phyloP scores from a whole-genome alignment of 2,329 filamentous ascomycete species.

The Fragosphaeria purpurea region DNA sequence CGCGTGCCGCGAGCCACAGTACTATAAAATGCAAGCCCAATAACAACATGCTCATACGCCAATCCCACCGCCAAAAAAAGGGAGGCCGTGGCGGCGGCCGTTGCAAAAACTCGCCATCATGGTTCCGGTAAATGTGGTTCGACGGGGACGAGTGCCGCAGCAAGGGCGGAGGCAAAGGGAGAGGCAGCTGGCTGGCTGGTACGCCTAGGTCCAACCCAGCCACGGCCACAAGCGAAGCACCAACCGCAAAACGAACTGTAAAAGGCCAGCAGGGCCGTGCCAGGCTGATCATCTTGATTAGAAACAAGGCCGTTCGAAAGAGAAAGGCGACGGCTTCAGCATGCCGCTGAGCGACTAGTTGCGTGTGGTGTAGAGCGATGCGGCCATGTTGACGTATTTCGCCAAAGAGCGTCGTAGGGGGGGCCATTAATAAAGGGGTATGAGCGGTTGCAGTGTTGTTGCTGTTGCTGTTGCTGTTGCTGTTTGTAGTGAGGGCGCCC shows the following conservation, averaged over 20 bases:
- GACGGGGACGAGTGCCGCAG: neutral
- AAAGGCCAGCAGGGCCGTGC: slow-evolving; percentile 62
- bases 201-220: slow-evolving; percentile 56
- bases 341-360: slow-evolving; percentile 21
- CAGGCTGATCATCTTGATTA: slow-evolving; percentile 57
- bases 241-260: slow-evolving; percentile 52
- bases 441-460: neutral
- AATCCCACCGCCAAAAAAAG: slow-evolving; percentile 22
- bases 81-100: neutral
- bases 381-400: slow-evolving; percentile 24
- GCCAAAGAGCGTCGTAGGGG: slow-evolving; percentile 29
- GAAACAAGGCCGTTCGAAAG: slow-evolving; percentile 52
- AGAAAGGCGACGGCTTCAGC: slow-evolving; percentile 24
- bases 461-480: neutral
- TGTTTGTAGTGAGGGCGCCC: too few species aligned
- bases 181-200: neutral
- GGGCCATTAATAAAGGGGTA: slow-evolving; percentile 40
- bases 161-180: neutral
- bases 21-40: slow-evolving; percentile 25
- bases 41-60: slow-evolving; percentile 23
- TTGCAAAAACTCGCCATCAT: neutral
- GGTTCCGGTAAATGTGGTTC: too few species aligned
- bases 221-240: slow-evolving; percentile 57
- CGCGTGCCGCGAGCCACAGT: slow-evolving; percentile 21
- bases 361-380: slow-evolving; percentile 27